Base-by-base conservation (phyloP, 2,329 filamentous ascomycete genomes). In the Aureobasidium sp. region DNA sequence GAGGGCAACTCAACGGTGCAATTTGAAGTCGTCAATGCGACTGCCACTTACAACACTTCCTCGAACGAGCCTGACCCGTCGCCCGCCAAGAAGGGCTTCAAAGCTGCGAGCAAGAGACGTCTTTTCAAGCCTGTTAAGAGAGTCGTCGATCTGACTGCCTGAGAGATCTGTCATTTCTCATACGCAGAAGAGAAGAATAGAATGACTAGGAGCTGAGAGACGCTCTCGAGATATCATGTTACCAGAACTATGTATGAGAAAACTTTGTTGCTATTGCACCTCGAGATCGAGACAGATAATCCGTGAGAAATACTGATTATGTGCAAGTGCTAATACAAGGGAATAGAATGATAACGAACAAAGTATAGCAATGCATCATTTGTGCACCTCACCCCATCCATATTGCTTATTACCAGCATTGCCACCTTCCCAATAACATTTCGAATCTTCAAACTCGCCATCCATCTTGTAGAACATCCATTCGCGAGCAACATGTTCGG, bases 391-490 rank as follows among this genome's bases (percentile, higher is more conserved):
- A 7, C 64, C 65, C 44, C 67, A 71, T 2, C 70, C 70, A 62
- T 65, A 61, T 27, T 67, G 63, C 43, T 62, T 63, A 56, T 70
- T 65, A 10, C 70, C 69, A n/a, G 64, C 44, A 34, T 67, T 69
- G 1, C 67, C 69, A 13, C 63, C 66, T 51, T 66, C 65, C 76
- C 77, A 79, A 63, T 73, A 79, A 27, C 72, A 69, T 43, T 69
- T 70, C 29, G 68, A 68, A 0, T 71, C 69, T 4, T 67, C 69
- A 65, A 75, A 78, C 32, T 76, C 73, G 20, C 77, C 76, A 8
- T 73, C 68, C 36, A 71, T 69, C 32, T 69, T 66, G n/a, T 72
- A 69, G 46, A 76, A 69, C 15, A 68, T 64, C 66, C 74, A 79
- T 43, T 74, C 60, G n/a, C 66, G 61, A 13, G 71, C 68, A 1